A percentile compares a stretch with the other conserved stretches of the same genome.
Conservation (phyloP, 768 basidiomycete genomes). For the Lactarius hengduanensis region DNA sequence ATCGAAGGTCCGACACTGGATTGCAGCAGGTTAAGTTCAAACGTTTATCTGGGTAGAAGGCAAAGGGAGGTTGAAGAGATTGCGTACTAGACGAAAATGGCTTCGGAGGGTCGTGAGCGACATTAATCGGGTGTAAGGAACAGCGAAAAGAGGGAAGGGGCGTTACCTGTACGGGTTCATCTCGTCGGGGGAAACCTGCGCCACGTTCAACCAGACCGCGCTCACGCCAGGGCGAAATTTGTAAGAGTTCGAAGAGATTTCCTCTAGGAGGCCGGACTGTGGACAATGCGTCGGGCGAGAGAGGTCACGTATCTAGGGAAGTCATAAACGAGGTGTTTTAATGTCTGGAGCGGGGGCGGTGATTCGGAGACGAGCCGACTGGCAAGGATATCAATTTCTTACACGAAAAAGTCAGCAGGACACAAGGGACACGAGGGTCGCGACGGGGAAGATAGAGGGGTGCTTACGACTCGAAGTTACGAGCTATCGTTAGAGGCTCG, state of each 20-base stretch:
- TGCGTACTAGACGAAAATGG: constrained; percentile 66
- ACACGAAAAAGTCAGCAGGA: constrained; percentile 32
- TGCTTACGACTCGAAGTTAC: too few relatives aligned
- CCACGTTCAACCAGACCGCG: constrained; percentile 82
- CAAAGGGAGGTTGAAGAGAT: constrained; percentile 60
- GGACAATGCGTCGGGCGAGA: constrained; percentile 65
- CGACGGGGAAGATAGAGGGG: constrained; percentile 4
- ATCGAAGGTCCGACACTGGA: too few relatives aligned
- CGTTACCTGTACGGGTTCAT: constrained; percentile 65
- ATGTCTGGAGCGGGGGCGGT: constrained; percentile 47
- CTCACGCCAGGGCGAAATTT: constrained; percentile 53
- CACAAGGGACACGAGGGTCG: constrained; percentile 44
- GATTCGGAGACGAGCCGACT: constrained; percentile 72
- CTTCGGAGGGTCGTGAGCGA: too few relatives aligned
- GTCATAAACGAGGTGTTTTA: constrained; percentile 76
- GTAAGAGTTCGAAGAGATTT: constrained; percentile 56
- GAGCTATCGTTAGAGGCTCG: constrained; percentile 45
- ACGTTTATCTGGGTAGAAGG: constrained; percentile 58
- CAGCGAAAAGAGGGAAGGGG: background rate
- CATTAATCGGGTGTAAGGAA: background rate
- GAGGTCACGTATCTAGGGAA: constrained; percentile 84
- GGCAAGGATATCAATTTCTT: constrained; percentile 70
- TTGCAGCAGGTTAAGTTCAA: constrained; percentile 61
- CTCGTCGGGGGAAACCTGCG: constrained; percentile 55
- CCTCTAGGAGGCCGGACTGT: constrained; percentile 49